Evolutionary conservation across 164 flowering plant species (phyloP), one percentile per base, ranked within the genome.

Genomic region (Annona squamosa): DNA sequence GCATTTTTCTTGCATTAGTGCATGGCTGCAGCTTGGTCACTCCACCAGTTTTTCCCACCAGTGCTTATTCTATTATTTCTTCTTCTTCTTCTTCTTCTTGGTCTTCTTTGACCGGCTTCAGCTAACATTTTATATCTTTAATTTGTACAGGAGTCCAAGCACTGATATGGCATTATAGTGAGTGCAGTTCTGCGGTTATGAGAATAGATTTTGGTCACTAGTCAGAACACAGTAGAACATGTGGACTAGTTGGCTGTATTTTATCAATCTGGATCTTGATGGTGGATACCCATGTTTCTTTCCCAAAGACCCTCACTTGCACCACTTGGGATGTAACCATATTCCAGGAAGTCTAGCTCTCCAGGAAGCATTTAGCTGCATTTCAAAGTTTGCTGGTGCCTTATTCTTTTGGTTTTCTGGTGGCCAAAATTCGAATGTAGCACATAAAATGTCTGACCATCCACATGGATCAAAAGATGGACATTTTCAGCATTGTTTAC

Each of bases 311-410:
- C 77, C 86, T 42, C 74, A 82, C 18, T 26, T 79, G 4, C 76
- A 65, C 48, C 76, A 77, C 7, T 82, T 86, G 45, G 73, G 77
- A 70, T 59, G 65, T 46, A 52, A 85, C 7, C 72, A 72, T 77
- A 78, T 78, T 48, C 85, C 90, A 46, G 90, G 91, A 68, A 86
- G 84, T 78, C 41, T 80, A 41, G 95, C 90, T 13, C 74, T 92
- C 46, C 87, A 83, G 62, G 98, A 86, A 77, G 91, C 90, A 70
- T 81, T 92, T 72, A 79, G 72, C 68, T 77, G 90, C 79, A 63
- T 95, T 45, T 90, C 96, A 2, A 89, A 83, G 79, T 78, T 88
- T 73, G 82, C 98, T 19, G 89, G 88, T 19, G 86, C 88, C 65
- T 45, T 88, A 43, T 48, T 88, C 4, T 65, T 86, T 56, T 80